A percentile compares a stretch with the other conserved stretches of the same genome.
These are phyloP conservation scores for Arachnopeziza araneosa DNA, from an alignment of 2,329 filamentous ascomycete genomes.

Conservation along the genomic window DNA sequence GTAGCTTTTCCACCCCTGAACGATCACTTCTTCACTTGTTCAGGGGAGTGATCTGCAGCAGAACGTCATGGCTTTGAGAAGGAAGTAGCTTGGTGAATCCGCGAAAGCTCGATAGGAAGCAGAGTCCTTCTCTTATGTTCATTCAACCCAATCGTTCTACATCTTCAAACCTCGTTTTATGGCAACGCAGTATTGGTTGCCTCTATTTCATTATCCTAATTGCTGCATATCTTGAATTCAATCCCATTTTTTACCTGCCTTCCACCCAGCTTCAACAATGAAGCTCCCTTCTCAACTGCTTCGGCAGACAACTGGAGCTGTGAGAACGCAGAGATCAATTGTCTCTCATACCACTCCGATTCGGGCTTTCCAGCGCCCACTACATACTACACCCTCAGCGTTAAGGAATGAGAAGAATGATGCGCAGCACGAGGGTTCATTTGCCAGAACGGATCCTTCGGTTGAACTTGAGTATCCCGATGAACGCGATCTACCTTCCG, in stretches of 20 bases:
- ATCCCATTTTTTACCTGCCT: not conserved
- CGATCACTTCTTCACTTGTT: not conserved
- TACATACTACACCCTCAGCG: constrained; percentile 16
- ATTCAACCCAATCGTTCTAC: not conserved
- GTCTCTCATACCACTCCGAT: constrained; percentile 11
- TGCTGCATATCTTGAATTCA: not conserved
- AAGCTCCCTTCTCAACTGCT: constrained; percentile 26
- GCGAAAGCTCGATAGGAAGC: too few species aligned
- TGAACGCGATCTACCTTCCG: constrained; percentile 65
- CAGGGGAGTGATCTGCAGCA: not conserved
- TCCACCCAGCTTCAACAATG: not conserved
- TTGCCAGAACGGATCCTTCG: constrained; percentile 72
- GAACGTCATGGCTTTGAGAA: not conserved
- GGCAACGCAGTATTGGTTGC: not conserved
- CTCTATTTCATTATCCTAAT: not conserved
- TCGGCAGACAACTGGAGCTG: constrained; percentile 18
- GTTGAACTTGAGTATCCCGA: constrained; percentile 75
- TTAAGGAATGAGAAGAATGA: constrained; percentile 18
- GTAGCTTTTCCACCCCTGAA: not conserved
- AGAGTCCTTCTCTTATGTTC: not conserved
- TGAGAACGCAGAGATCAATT: constrained; percentile 12
- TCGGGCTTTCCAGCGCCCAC: constrained; percentile 9
- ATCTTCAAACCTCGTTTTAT: not conserved
- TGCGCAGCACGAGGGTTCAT: constrained; percentile 32
- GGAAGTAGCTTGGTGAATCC: too few species aligned